Percentiles rank a stretch among this genome's conserved stretches.
phyloP scores from a whole-genome alignment of 2,329 filamentous ascomycete species.

The Leptographium lundbergii region DNA sequence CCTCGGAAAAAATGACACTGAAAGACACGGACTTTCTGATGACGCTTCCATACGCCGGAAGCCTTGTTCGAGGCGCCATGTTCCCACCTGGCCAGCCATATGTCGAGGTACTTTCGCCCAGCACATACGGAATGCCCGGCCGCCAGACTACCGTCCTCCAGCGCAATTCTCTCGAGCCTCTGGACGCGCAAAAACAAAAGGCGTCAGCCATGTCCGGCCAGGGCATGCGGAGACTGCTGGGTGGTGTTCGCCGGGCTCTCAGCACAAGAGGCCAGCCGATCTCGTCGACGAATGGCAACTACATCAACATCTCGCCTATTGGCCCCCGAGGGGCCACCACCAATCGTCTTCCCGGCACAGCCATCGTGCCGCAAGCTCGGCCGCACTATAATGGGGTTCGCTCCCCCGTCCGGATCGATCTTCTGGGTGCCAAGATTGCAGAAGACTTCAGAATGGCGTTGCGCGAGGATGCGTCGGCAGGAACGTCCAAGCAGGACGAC shows the following conservation, averaged over 20 bases:
- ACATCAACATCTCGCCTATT: constrained; percentile 35
- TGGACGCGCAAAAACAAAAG: constrained; percentile 28
- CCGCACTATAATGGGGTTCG: constrained; percentile 29
- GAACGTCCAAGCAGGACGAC: background rate
- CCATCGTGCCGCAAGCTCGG: constrained; percentile 43
- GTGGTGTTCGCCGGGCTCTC: constrained; percentile 71
- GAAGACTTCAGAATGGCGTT: constrained; percentile 71
- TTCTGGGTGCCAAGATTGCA: constrained; percentile 65
- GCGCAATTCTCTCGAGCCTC: constrained; percentile 17
- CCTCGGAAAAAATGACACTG: constrained; percentile 34
- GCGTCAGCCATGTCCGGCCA: constrained; percentile 52
- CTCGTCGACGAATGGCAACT: constrained; percentile 32
- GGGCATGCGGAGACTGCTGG: constrained; percentile 75
- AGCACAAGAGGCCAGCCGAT: constrained; percentile 43
- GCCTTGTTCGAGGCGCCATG: constrained; percentile 74
- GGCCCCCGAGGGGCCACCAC: constrained; percentile 40
- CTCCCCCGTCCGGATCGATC: constrained; percentile 58
- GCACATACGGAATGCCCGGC: constrained; percentile 29
- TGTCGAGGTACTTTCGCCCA: constrained; percentile 52
- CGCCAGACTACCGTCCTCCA: constrained; percentile 43
- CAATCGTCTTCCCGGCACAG: constrained; percentile 46
- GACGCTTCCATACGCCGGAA: constrained; percentile 60
- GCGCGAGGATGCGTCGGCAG: constrained; percentile 41
- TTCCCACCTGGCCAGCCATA: constrained; percentile 73
- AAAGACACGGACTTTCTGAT: constrained; percentile 46